Conservation (phyloP, 768 basidiomycete species). For the Mycena maculata region DNA sequence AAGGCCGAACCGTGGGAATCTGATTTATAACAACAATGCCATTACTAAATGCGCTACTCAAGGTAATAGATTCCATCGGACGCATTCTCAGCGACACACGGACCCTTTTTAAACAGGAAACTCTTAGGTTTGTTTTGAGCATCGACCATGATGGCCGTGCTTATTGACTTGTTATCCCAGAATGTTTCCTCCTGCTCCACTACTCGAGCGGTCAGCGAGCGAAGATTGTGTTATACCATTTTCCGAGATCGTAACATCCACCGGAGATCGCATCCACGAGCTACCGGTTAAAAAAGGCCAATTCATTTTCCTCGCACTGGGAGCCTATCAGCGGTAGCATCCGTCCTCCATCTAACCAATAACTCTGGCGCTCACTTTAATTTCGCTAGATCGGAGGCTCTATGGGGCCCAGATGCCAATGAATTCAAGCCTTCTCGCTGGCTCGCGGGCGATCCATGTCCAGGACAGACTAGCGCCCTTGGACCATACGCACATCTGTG, state of each 20-base stretch:
- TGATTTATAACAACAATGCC: too few relatives aligned
- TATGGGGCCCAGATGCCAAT: constrained; percentile 30
- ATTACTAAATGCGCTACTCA: constrained; percentile 32
- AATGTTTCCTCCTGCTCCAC: constrained; percentile 8
- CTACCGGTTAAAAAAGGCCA: constrained; percentile 30
- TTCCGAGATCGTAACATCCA: constrained; percentile 15
- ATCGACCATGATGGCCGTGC: background rate
- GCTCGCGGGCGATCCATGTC: constrained; percentile 12
- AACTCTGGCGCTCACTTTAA: constrained; percentile 1
- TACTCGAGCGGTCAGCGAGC: constrained; percentile 23
- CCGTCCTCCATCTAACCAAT: constrained; percentile 5
- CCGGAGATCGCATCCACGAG: constrained; percentile 6
- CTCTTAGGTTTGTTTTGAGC: constrained; percentile 21
- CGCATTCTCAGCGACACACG: background rate
- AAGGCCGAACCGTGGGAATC: too few relatives aligned
- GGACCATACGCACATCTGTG: constrained; percentile 34
- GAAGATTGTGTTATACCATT: constrained; percentile 26
- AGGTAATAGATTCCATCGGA: constrained; percentile 16
- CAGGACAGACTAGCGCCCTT: constrained; percentile 8
- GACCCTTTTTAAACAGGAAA: constrained; percentile 23
- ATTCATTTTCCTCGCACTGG: constrained; percentile 18
- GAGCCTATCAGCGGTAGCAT: constrained; percentile 28
- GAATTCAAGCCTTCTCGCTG: constrained; percentile 26
- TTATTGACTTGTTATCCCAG: constrained; percentile 15
- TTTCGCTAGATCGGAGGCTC: constrained; percentile 5